Base-by-base conservation (phyloP, 345 rosid genomes). In the Eucalyptus curtisii region DNA sequence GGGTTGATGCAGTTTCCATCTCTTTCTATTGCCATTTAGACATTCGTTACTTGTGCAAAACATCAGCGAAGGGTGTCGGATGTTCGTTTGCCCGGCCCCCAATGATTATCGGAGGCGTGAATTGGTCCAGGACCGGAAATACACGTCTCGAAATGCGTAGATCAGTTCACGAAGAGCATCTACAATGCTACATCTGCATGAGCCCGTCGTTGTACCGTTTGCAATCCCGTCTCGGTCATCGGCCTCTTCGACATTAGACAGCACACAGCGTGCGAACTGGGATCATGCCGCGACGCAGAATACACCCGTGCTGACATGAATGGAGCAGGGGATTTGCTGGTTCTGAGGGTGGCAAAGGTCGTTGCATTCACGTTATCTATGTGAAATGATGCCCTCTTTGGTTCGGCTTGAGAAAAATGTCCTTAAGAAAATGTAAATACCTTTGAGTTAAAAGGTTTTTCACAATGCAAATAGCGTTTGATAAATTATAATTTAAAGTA, bases 381-480 rank as follows among this genome's bases (percentile, higher is more conserved):
- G 45, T 33, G 5, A 33, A 33, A 33, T 31, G 40, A 66, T 15
- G 25, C 0, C 5, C 0, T 0, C 0, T 52, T 52, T 52, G 25
- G 25, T 52, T 52, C 2, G 1, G 57, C 25, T 19, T 52, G 3
- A 52, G 57, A 52, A 52, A 17, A 19, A 52, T 52, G 0, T 7
- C 1, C 1, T 19, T 52, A 19, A 1, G 0, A 52, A 52, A 52
- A 19, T 52, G 57, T 0, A 52, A 19, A 19, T 7, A 7, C 10
- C 0, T 19, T 52, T 52, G 10, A 52, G 10, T 52, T 19, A 19
- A 52, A 52, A 7, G 0, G 2, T 3, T 3, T 19, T 52, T 52
- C 5, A 52, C 4, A 52, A 7, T 3, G 1, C 25, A 52, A 52
- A 52, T 52, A 52, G 0, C 25, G 0, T 20, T 52, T 52, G 0